Evolutionary conservation across 257 asterid species (phyloP).

Genomic region (Solanum bukasovii): DNA sequence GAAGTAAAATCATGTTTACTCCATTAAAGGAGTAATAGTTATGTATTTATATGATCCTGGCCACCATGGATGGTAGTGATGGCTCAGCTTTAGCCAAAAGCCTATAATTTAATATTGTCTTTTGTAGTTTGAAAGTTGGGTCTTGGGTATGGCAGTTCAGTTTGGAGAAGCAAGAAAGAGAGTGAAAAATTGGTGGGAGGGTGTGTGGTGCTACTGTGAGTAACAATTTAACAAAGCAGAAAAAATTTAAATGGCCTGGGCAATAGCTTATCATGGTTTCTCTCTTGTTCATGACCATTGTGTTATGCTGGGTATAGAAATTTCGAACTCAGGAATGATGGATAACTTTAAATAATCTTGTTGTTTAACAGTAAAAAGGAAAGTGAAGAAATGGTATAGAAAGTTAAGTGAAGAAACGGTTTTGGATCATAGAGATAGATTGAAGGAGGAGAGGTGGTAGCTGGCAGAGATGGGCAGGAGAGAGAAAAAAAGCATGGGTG

Average conservation of each 20-base stretch:
- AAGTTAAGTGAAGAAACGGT: neutral
- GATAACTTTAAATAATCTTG: neutral
- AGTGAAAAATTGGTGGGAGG: neutral
- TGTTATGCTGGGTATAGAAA: neutral
- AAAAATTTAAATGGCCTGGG: neutral
- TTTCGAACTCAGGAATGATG: neutral
- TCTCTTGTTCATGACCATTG: neutral
- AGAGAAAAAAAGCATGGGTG: neutral
- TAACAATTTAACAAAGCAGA: neutral
- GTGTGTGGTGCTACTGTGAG: neutral
- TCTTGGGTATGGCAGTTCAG: neutral
- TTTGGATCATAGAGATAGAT: neutral
- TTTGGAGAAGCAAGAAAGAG: neutral
- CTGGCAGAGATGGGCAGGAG: neutral
- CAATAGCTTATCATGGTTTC: neutral
- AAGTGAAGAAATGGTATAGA: neutral
- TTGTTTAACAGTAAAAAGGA: neutral
- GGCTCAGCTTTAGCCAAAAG: neutral
- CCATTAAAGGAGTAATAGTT: neutral
- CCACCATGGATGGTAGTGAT: neutral
- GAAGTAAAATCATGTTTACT: neutral
- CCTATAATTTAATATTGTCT: neutral
- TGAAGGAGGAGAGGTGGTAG: neutral
- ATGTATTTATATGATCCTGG: neutral
- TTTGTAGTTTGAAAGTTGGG: neutral